Percentiles rank a stretch among this genome's conserved stretches.
Conservation (phyloP, 371 early-diverging fungal genomes). For the Rhizopus delemar region DNA sequence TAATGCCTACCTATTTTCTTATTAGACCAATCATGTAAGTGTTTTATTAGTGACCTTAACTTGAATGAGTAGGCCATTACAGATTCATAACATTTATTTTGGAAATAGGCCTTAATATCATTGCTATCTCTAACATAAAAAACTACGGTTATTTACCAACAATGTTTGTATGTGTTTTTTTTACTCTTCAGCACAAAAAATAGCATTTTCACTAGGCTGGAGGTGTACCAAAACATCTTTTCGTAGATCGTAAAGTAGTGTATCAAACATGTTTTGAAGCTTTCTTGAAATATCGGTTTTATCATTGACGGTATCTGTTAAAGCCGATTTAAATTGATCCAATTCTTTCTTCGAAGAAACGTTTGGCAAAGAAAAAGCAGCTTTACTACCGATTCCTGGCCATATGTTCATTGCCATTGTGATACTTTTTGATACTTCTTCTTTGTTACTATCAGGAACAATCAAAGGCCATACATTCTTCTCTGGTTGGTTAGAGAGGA, state of each 20-base stretch:
- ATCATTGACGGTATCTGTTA: conserved; percentile 31
- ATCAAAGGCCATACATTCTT: conserved; percentile 34
- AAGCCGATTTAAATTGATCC: conserved; percentile 23
- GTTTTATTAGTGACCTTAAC: conserved; percentile 14
- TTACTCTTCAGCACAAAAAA: conserved; percentile 32
- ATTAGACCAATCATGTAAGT: conserved; percentile 23
- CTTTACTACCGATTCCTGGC: conserved; percentile 15
- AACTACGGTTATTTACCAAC: too few species aligned
- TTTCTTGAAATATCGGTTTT: conserved; percentile 21
- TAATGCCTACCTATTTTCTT: conserved; percentile 11
- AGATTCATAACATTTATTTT: conserved; percentile 25
- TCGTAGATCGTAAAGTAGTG: conserved; percentile 13
- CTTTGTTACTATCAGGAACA: conserved; percentile 20
- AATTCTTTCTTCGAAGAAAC: conserved; percentile 32
- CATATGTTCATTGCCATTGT: conserved; percentile 19
- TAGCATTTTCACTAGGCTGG: conserved; percentile 12
- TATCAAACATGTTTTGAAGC: conserved; percentile 31
- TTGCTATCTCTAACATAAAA: conserved; percentile 25
- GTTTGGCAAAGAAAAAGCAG: conserved; percentile 26
- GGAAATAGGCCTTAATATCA: conserved; percentile 30
- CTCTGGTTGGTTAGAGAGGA: conserved; percentile 40
- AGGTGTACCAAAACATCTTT: conserved; percentile 30
- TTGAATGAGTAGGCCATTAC: conserved; percentile 20
- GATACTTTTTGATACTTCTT: conserved; percentile 4
- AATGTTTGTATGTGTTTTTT: too few species aligned